These are phyloP conservation scores for Colletotrichum shisoi DNA, from an alignment of 2,329 filamentous ascomycete genomes.

Conservation along the genomic window DNA sequence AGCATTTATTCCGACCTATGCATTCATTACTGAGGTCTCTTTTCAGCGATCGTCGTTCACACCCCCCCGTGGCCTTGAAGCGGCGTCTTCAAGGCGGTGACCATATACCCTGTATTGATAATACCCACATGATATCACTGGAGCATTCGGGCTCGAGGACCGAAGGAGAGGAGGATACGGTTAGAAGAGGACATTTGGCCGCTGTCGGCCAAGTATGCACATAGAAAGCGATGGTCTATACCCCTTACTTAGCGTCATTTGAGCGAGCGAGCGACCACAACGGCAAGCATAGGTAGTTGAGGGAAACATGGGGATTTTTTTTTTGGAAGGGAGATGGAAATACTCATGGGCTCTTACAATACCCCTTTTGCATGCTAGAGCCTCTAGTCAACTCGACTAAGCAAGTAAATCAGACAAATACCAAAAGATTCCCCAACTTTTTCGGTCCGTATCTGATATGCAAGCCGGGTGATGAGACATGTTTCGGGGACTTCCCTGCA, in stretches of 20 bases:
- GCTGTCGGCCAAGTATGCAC: conserved; percentile 26
- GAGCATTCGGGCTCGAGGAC: conserved; percentile 26
- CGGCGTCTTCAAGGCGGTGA: conserved; percentile 16
- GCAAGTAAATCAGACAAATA: conserved; percentile 24
- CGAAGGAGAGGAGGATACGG: conserved; percentile 5
- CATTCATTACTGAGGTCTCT: conserved; percentile 18
- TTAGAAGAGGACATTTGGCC: conserved; percentile 6
- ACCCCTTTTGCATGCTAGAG: conserved; percentile 37
- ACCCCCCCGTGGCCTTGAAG: conserved; percentile 5
- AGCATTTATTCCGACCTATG: conserved; percentile 23
- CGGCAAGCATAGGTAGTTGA: conserved; percentile 33
- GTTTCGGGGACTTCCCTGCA: background rate
- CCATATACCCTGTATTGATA: conserved; percentile 37
- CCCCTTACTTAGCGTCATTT: conserved; percentile 38
- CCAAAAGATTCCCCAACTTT: conserved; percentile 1
- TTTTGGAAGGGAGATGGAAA: conserved; percentile 19
- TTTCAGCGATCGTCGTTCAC: conserved; percentile 10
- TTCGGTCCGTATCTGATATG: background rate
- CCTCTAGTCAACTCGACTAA: conserved; percentile 9
- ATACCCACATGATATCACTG: conserved; percentile 24
- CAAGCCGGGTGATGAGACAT: background rate
- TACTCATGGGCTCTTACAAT: conserved; percentile 22
- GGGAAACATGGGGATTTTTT: conserved; percentile 15
- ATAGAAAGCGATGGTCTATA: conserved; percentile 37
- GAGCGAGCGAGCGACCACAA: conserved; percentile 33